Evolutionary conservation across 2,329 filamentous ascomycete species (phyloP).

Genomic region (Sclerotinia subarctica): DNA sequence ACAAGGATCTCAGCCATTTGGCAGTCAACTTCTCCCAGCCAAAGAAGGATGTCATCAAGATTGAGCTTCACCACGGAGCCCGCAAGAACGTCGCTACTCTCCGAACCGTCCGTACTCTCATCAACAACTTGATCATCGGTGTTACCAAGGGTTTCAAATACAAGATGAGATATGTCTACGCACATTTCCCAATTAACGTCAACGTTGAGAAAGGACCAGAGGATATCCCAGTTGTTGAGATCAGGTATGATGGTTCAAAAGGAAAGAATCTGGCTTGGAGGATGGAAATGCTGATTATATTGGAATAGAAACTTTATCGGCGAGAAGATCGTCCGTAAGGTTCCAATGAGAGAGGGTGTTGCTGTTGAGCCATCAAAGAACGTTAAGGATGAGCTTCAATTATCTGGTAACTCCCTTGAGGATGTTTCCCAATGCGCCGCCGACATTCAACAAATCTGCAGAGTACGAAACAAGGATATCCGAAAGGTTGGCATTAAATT

Average conservation of each 20-base stretch:
- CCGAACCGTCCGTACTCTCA: conserved; percentile 94
- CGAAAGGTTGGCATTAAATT: conserved; percentile 68
- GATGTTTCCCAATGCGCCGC: conserved; percentile 95
- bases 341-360: conserved; percentile 86
- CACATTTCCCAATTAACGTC: conserved; percentile 99
- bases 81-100: conserved; percentile 98
- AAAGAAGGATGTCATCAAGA: conserved; percentile 82
- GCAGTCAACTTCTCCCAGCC: conserved; percentile 92
- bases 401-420: conserved; percentile 93
- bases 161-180: conserved; percentile 99
- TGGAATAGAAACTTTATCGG: conserved; percentile 83
- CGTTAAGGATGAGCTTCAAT: conserved; percentile 96
- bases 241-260: conserved; percentile 64
- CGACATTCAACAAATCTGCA: conserved; percentile 99
- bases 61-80: conserved; percentile 97
- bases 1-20: conserved; percentile 94
- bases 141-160: conserved; percentile 99
- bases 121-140: conserved; percentile 98
- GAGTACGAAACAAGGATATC: conserved; percentile 99
- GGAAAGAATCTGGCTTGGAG: conserved; percentile 9
- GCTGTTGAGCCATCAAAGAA: conserved; percentile 84
- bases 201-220: conserved; percentile 96
- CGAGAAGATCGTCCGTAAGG: conserved; percentile 97
- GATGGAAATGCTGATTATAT: conserved; percentile 38
- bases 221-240: conserved; percentile 88